phyloP scores from a whole-genome alignment of 331 rosid genomes.

The Erythrophleum ivorense region DNA sequence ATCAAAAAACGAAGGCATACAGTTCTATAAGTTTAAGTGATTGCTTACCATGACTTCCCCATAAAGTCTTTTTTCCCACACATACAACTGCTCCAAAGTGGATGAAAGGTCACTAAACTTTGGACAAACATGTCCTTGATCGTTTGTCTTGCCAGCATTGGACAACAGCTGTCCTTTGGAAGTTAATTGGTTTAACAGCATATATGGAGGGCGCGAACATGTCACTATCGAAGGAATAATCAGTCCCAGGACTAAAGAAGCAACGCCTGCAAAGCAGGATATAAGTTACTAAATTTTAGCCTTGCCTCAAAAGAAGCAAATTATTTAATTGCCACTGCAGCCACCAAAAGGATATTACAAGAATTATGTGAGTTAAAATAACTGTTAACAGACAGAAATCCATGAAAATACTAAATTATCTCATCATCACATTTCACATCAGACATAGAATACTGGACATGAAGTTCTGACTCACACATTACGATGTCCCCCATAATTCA shows the following conservation, averaged over 20 bases:
- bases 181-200: slow-evolving; percentile 2
- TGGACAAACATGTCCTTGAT: slow-evolving; percentile 9
- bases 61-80: slow-evolving; percentile 48
- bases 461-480: neutral
- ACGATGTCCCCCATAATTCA: neutral
- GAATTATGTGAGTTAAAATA: neutral
- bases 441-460: neutral
- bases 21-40: neutral
- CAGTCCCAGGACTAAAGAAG: slow-evolving; percentile 26
- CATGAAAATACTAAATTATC: neutral
- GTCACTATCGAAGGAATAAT: slow-evolving; percentile 22
- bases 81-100: slow-evolving; percentile 43
- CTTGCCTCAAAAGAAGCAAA: neutral
- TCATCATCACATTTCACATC: neutral
- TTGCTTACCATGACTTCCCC: slow-evolving; percentile 40
- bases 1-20: slow-evolving; percentile 7
- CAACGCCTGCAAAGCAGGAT: slow-evolving; percentile 43
- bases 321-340: neutral
- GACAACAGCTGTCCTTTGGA: slow-evolving; percentile 8
- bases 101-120: slow-evolving; percentile 39
- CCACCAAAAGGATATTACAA: neutral
- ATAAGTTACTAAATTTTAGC: neutral
- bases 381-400: neutral
- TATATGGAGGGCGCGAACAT: slow-evolving; percentile 13
- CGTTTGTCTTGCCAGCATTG: slow-evolving; percentile 10